Evolutionary conservation across 768 basidiomycete genomes (phyloP).

Genomic region (Auricularia sp.): DNA sequence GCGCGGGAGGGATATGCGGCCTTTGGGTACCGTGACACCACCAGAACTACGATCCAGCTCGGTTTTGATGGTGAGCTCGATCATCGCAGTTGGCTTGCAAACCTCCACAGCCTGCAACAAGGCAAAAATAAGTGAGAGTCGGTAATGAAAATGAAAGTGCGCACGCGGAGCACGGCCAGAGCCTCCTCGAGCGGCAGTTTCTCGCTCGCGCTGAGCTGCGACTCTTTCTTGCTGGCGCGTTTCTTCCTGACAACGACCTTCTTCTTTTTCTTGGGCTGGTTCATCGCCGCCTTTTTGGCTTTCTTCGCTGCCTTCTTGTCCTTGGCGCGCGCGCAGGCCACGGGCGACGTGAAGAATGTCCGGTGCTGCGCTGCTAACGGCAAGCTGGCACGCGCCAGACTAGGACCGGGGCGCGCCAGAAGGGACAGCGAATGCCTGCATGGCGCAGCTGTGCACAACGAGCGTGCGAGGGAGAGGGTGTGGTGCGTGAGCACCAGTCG

Average conservation of each 20-base stretch:
- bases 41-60: constrained; percentile 44
- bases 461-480: no score
- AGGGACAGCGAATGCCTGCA: no score
- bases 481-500: no score
- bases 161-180: constrained; percentile 59
- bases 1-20: constrained; percentile 75
- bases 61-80: constrained; percentile 75
- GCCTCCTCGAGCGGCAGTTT: constrained; percentile 60
- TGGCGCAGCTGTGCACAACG: no score
- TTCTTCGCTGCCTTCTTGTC: no score
- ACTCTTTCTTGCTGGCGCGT: constrained; percentile 26
- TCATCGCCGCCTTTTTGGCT: constrained; percentile 51
- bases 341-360: no score
- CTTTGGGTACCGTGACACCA: constrained; percentile 77
- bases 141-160: constrained; percentile 17
- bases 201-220: constrained; percentile 44
- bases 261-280: constrained; percentile 28
- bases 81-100: constrained; percentile 61
- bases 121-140: no score
- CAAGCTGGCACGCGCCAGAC: no score
- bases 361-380: no score
- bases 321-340: no score
- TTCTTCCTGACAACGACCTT: constrained; percentile 40
- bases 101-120: constrained; percentile 69
- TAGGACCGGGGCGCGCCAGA: no score